Percentiles rank a stretch among this genome's conserved stretches.
phyloP scores from a whole-genome alignment of 2,329 filamentous ascomycete genomes.

The Xylariaceae sp. region DNA sequence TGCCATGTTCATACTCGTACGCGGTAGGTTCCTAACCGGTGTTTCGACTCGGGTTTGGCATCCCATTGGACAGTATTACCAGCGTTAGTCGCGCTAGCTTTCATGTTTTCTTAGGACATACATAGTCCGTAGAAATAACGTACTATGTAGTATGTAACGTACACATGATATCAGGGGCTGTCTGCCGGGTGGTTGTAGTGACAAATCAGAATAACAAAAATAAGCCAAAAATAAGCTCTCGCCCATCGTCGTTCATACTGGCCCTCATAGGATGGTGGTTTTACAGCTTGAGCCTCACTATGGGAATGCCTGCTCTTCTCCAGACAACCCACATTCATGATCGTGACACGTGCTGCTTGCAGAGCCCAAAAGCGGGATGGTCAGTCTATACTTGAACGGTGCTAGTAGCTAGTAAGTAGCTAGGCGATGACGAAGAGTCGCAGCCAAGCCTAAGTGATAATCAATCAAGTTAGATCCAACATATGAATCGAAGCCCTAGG shows the following conservation, averaged over 20 bases:
- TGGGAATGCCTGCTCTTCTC: conserved; percentile 5
- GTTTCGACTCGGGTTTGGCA: neutral
- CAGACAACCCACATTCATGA: conserved; percentile 1
- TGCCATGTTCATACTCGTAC: no score
- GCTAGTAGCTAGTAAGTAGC: no score
- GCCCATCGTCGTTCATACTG: neutral
- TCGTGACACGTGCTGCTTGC: neutral
- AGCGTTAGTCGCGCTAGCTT: neutral
- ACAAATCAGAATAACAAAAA: neutral
- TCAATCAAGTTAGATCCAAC: no score
- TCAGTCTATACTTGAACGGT: no score
- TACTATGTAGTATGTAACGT: no score
- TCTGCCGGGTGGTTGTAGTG: neutral
- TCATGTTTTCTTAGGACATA: neutral
- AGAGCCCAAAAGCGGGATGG: neutral
- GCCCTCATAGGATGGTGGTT: neutral
- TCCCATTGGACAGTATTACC: neutral
- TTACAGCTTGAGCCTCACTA: conserved; percentile 11
- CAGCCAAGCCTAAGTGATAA: no score
- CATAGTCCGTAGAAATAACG: no score
- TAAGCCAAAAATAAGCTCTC: neutral
- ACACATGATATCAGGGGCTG: no score
- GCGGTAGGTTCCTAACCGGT: no score
- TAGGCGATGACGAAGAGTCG: no score
- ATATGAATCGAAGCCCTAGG: no score